Evolutionary conservation across 495 filamentous ascomycete genomes (phyloP).

Genomic region (Astrothelium subdiscretum): DNA sequence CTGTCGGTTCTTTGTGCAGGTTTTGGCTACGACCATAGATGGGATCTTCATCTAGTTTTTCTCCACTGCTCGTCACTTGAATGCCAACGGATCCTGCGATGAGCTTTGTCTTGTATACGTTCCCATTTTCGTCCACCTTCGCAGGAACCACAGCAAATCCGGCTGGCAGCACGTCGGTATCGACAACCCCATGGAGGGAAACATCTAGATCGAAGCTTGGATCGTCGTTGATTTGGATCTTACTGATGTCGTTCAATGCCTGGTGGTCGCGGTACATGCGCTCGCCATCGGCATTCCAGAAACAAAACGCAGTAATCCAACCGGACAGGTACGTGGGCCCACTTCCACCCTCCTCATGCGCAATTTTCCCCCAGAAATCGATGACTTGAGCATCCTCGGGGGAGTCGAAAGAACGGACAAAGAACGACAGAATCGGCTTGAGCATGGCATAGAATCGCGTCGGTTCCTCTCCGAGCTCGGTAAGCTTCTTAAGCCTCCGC

Average conservation of each 20-base stretch:
- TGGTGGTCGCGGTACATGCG: conserved; percentile 6
- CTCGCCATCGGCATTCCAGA: conserved; percentile 33
- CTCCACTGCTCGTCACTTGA: conserved; percentile 14
- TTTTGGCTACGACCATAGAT: background rate
- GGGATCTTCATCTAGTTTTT: conserved; percentile 1
- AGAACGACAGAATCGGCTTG: conserved; percentile 7
- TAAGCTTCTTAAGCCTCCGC: conserved; percentile 27
- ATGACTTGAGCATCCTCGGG: background rate
- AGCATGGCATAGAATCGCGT: conserved; percentile 5
- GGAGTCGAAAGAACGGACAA: conserved; percentile 15
- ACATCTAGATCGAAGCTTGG: conserved; percentile 11
- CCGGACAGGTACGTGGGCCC: conserved; percentile 27
- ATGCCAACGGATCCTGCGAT: conserved; percentile 28
- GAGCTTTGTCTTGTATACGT: conserved; percentile 18
- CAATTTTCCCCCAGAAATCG: conserved; percentile 36
- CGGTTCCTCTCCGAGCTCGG: conserved; percentile 30
- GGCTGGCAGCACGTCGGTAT: conserved; percentile 15
- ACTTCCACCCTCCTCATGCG: conserved; percentile 14
- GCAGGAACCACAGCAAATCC: conserved; percentile 25
- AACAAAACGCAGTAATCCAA: conserved; percentile 40
- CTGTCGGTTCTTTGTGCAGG: background rate
- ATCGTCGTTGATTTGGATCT: background rate
- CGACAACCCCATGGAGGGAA: conserved; percentile 12
- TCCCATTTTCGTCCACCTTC: conserved; percentile 21
- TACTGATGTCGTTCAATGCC: background rate